Evolutionary conservation across 257 asterid genomes (phyloP).

Genomic region (Solanum habrochaites): DNA sequence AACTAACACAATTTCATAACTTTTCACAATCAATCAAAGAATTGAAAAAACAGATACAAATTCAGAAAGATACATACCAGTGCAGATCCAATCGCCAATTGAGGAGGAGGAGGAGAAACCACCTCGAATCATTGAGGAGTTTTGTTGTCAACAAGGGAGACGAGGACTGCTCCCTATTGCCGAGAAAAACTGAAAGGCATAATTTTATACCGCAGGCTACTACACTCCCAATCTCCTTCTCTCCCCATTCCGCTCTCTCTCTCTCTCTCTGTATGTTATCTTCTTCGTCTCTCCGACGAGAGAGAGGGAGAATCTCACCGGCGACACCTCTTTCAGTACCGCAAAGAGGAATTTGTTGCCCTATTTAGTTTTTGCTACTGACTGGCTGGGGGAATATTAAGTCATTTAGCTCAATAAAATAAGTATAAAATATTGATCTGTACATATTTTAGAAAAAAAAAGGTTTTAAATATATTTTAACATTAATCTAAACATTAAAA

Average conservation of each 20-base stretch:
- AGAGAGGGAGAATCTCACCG: background rate
- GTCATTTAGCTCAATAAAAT: background rate
- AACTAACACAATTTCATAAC: background rate
- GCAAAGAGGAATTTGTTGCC: background rate
- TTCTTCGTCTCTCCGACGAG: background rate
- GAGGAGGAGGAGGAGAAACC: too few relatives aligned
- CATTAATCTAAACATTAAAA: background rate
- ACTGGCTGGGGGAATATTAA: background rate
- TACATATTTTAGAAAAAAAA: too few relatives aligned
- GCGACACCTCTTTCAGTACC: background rate
- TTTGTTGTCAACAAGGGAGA: slow-evolving; percentile 61
- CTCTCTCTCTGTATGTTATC: background rate
- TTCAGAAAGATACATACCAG: slow-evolving; percentile 28
- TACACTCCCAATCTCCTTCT: slow-evolving; percentile 92
- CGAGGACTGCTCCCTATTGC: slow-evolving; percentile 92
- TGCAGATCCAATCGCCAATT: slow-evolving; percentile 93
- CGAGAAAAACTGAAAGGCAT: slow-evolving; percentile 80
- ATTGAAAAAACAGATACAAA: background rate
- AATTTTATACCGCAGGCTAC: slow-evolving; percentile 61
- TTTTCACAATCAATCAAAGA: background rate
- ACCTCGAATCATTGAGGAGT: slow-evolving; percentile 81
- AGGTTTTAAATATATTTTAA: too few relatives aligned
- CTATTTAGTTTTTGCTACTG: background rate
- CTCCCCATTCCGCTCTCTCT: slow-evolving; percentile 20
- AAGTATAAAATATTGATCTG: too few relatives aligned